A percentile compares a stretch with the other conserved stretches of the same genome.
phyloP scores from a whole-genome alignment of 164 flowering plant species.

The Sextonia rubra region DNA sequence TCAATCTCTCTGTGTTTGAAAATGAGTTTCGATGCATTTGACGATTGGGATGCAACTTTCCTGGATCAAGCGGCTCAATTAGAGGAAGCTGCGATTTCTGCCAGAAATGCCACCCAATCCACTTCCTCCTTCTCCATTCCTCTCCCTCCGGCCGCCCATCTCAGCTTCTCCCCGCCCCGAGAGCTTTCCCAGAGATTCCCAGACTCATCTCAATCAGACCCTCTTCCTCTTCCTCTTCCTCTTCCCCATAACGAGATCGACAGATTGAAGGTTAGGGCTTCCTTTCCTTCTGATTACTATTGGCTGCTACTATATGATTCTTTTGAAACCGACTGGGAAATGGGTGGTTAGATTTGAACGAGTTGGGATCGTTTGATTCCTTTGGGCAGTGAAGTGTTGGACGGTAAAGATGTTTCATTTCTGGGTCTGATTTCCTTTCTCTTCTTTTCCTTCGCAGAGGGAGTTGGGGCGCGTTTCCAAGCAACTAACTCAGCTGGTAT shows the following conservation, averaged over 20 bases:
- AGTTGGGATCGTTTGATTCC: no score
- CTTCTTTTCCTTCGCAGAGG: conserved; percentile 18
- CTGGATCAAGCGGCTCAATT: conserved; percentile 19
- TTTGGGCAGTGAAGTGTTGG: no score
- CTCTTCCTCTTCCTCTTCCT: background rate
- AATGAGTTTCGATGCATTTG: conserved; percentile 24
- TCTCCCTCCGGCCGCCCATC: background rate
- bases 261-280: conserved; percentile 19
- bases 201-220: background rate
- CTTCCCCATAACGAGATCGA: conserved; percentile 11
- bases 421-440: no score
- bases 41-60: conserved; percentile 23
- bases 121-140: background rate
- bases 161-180: conserved; percentile 26
- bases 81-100: conserved; percentile 20
- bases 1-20: background rate
- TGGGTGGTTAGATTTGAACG: no score
- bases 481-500: conserved; percentile 24
- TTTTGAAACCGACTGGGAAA: no score
- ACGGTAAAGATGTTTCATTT: no score
- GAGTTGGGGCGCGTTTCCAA: conserved; percentile 22
- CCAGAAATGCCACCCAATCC: conserved; percentile 15
- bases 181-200: conserved; percentile 21
- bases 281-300: background rate
- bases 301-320: no score